phyloP scores from a whole-genome alignment of 805 yeast genomes.

The Starmerella floricola region DNA sequence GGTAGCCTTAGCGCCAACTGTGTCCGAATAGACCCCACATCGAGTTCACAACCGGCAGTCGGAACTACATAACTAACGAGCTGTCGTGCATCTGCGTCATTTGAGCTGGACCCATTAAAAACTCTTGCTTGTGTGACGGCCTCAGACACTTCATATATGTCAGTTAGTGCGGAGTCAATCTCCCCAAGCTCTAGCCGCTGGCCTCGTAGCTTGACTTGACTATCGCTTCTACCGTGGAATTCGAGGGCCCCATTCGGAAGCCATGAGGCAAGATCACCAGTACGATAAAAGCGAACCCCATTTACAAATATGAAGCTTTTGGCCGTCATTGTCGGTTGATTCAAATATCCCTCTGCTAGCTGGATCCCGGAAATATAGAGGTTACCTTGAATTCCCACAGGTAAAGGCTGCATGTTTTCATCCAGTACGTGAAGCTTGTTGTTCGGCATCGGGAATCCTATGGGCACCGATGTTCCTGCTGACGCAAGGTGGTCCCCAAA shows the following conservation, averaged over 20 bases:
- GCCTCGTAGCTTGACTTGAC: slow-evolving; percentile 27
- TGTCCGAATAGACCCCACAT: background rate
- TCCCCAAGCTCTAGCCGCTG: slow-evolving; percentile 28
- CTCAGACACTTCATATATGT: slow-evolving; percentile 6
- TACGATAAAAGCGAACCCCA: slow-evolving; percentile 19
- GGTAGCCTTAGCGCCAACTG: slow-evolving; percentile 33
- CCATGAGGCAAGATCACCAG: slow-evolving; percentile 26
- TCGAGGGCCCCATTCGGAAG: slow-evolving; percentile 23
- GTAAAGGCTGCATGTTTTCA: slow-evolving; percentile 9
- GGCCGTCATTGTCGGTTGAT: slow-evolving; percentile 20
- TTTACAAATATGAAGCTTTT: slow-evolving; percentile 13
- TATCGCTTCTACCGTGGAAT: slow-evolving; percentile 25
- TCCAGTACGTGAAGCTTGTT: slow-evolving; percentile 12
- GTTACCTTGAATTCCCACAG: slow-evolving; percentile 25
- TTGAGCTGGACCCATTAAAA: background rate
- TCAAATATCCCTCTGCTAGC: slow-evolving; percentile 25
- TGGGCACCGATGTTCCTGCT: slow-evolving; percentile 3
- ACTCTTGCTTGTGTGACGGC: slow-evolving; percentile 11
- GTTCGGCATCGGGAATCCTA: slow-evolving; percentile 15
- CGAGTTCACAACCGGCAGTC: background rate
- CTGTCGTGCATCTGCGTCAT: slow-evolving; percentile 13
- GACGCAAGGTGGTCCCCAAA: background rate
- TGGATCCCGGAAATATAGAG: slow-evolving; percentile 25
- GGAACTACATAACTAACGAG: slow-evolving; percentile 12
- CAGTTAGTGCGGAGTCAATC: slow-evolving; percentile 21